phyloP scores from a whole-genome alignment of 1,284 basidiomycete species.

The Vanrija sp. region DNA sequence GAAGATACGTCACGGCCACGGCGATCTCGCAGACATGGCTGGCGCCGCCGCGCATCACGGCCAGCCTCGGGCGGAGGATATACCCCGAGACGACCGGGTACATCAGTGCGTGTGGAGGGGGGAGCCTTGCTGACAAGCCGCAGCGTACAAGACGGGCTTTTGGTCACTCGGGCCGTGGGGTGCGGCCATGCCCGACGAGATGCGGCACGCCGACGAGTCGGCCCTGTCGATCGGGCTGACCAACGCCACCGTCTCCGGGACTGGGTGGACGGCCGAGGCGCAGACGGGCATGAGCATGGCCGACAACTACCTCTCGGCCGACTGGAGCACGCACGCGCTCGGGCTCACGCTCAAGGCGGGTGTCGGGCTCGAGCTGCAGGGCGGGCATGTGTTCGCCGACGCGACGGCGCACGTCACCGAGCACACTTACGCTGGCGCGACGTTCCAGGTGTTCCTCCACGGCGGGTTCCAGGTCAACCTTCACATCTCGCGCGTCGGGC shows the following conservation, averaged over 20 bases:
- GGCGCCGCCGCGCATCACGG: slow-evolving; percentile 47
- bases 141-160: slow-evolving; percentile 49
- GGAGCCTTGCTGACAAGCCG: not conserved
- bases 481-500: slow-evolving; percentile 52
- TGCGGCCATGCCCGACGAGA: not conserved
- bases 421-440: slow-evolving; percentile 32
- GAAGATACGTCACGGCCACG: slow-evolving; percentile 44
- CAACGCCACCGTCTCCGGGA: slow-evolving; percentile 23
- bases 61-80: slow-evolving; percentile 51
- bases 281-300: slow-evolving; percentile 30
- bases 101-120: slow-evolving; percentile 29
- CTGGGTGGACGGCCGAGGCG: slow-evolving; percentile 46
- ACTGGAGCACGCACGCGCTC: slow-evolving; percentile 49
- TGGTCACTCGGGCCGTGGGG: slow-evolving; percentile 52
- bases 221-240: slow-evolving; percentile 45
- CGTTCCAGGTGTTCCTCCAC: slow-evolving; percentile 26
- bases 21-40: slow-evolving; percentile 33
- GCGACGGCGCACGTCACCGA: slow-evolving; percentile 41
- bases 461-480: slow-evolving; percentile 27
- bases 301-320: slow-evolving; percentile 37
- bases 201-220: slow-evolving; percentile 26
- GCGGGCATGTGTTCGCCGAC: slow-evolving; percentile 39
- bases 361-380: slow-evolving; percentile 25
- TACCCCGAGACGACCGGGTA: slow-evolving; percentile 47
- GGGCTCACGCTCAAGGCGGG: slow-evolving; percentile 52